Conservation (phyloP, 2,329 filamentous ascomycete species). For the Pseudogymnoascus sp. region DNA sequence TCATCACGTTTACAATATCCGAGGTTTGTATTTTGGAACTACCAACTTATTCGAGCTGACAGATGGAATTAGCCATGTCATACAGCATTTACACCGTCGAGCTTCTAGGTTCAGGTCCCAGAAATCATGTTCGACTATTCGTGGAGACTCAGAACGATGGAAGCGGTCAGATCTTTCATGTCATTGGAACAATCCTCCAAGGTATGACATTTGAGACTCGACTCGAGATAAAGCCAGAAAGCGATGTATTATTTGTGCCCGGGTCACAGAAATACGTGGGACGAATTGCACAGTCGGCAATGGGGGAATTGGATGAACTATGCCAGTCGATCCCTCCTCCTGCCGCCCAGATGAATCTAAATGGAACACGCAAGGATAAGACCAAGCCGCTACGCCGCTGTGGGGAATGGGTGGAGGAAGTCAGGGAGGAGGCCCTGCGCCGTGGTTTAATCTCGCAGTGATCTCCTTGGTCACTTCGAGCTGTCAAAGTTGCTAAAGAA, state of each 20-base stretch:
- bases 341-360: conserved; percentile 1
- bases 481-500: not conserved
- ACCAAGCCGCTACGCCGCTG: not conserved
- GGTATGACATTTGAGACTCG: not conserved
- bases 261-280: not conserved
- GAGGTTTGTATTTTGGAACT: not conserved
- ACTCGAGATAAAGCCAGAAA: not conserved
- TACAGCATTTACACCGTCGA: not conserved
- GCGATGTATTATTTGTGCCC: not conserved
- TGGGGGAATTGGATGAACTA: not conserved
- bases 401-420: not conserved
- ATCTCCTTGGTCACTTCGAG: not conserved
- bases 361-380: not conserved
- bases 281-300: not conserved
- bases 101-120: not conserved
- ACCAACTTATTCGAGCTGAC: not conserved
- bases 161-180: not conserved
- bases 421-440: not conserved
- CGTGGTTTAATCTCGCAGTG: not conserved
- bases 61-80: not conserved
- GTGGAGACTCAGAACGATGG: not conserved
- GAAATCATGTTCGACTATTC: not conserved
- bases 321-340: not conserved
- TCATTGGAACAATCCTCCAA: not conserved
- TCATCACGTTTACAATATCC: not conserved